Base-by-base conservation (phyloP, 495 filamentous ascomycete genomes). In the Rusavskia elegans region DNA sequence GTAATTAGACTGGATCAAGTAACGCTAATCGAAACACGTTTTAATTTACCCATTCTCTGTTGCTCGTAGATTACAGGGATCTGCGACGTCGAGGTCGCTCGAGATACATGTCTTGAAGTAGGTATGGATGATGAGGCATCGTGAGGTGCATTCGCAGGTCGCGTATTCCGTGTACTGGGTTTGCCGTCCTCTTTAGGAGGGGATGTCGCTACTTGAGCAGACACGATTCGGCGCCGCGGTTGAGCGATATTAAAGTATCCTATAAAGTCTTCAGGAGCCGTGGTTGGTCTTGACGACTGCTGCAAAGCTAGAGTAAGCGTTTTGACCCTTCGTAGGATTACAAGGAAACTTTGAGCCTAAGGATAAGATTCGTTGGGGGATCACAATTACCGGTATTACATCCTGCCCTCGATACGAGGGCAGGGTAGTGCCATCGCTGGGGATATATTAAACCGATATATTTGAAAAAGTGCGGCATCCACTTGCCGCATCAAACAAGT, bases 381-480 rank as follows among this genome's bases (percentile, higher is more conserved):
- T 77, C 19, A 87, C 76, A 16, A 85, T 77, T 46, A 87, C 83
- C 5, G 82, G 82, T 49, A 84, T 82, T 5, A 80, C 70, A 45
- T 82, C 78, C 30, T 72, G 69, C n/a, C 72, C 68, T 13, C 71
- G 72, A 49, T 69, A 32, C 64, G 68, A 17, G 61, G 51, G 7
- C 63, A 65, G 3, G 74, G 73, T 23, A 16, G 19, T 41, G 73
- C 72, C n/a, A 71, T 72, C 46, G 71, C 78, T 30, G 65, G 61
- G 8, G 81, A n/a, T n/a, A n/a, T n/a, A n/a, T n/a, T n/a, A n/a
- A n/a, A n/a, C n/a, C n/a, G n/a, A n/a, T n/a, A n/a, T n/a, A n/a
- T n/a, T n/a, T n/a, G n/a, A n/a, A n/a, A n/a, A n/a, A n/a, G n/a
- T n/a, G n/a, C n/a, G n/a, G n/a, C n/a, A n/a, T n/a, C n/a, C n/a